A percentile compares a stretch with the other conserved stretches of the same genome.
These are phyloP conservation scores for Epichloe amarillans DNA, from an alignment of 2,329 filamentous ascomycete species.

Conservation along the genomic window DNA sequence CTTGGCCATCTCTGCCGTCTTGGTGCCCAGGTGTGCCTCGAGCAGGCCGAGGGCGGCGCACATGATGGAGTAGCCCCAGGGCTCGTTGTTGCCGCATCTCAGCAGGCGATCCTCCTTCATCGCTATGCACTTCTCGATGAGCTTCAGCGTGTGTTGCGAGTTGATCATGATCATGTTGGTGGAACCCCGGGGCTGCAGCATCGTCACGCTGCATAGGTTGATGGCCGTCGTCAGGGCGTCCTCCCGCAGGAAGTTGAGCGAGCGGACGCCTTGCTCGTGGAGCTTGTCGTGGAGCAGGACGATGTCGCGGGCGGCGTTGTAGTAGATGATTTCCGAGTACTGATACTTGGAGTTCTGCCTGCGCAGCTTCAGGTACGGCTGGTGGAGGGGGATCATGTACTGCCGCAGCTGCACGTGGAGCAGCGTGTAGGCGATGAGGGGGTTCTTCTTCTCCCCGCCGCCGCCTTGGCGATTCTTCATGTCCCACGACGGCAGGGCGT, in stretches of 20 bases:
- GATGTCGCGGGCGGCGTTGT: conserved; percentile 47
- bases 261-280: conserved; percentile 43
- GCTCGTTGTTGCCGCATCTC: conserved; percentile 49
- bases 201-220: conserved; percentile 47
- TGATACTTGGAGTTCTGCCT: conserved; percentile 48
- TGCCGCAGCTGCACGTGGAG: conserved; percentile 47
- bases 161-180: conserved; percentile 51
- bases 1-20: conserved; percentile 43
- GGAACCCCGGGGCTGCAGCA: conserved; percentile 45
- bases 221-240: conserved; percentile 46
- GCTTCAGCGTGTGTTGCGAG: conserved; percentile 43
- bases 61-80: conserved; percentile 52
- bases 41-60: conserved; percentile 45
- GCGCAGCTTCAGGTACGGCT: conserved; percentile 46
- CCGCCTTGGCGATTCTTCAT: conserved; percentile 24
- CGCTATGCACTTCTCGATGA: conserved; percentile 46
- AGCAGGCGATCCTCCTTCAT: conserved; percentile 49
- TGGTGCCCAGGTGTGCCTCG: conserved; percentile 44
- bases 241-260: conserved; percentile 46
- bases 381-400: conserved; percentile 48
- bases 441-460: conserved; percentile 33
- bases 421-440: conserved; percentile 42
- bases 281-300: conserved; percentile 49
- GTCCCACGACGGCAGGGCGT: conserved; percentile 43
- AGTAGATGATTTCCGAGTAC: conserved; percentile 50